phyloP scores from a whole-genome alignment of 139 green algal species.

The Eudorina sp. region DNA sequence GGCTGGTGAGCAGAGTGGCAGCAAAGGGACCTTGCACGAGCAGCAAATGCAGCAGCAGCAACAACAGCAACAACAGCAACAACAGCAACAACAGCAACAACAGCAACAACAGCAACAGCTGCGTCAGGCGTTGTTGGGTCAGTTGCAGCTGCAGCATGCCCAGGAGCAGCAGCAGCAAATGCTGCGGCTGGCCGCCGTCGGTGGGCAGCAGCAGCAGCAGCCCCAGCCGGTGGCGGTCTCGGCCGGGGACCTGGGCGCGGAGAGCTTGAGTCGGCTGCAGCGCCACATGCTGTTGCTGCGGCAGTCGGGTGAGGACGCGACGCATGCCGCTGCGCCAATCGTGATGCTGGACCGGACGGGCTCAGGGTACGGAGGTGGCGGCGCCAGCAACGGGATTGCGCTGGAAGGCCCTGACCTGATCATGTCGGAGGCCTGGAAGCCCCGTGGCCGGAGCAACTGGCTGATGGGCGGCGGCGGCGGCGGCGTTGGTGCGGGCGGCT shows the following conservation, averaged over 20 bases:
- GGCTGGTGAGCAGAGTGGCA: background rate
- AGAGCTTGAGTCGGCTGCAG: constrained; percentile 23
- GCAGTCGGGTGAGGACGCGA: background rate
- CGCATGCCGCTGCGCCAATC: background rate
- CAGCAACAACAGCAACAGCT: background rate
- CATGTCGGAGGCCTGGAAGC: background rate
- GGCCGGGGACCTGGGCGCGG: background rate
- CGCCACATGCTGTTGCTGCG: constrained; percentile 31
- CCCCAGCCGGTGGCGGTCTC: background rate
- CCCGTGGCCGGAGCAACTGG: background rate
- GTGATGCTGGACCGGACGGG: background rate
- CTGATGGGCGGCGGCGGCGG: background rate
- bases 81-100: background rate
- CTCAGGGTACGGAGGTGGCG: background rate
- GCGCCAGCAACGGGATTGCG: background rate
- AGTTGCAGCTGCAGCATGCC: background rate
- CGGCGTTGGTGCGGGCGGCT: background rate
- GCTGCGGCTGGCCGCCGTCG: background rate
- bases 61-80: background rate
- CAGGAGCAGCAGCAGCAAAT: background rate
- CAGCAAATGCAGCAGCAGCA: background rate
- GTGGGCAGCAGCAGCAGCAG: background rate
- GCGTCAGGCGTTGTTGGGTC: background rate
- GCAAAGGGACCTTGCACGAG: background rate
- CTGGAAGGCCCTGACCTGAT: background rate